Conservation (phyloP, 352 stramenopile genomes). For the Pythium dissotocum region DNA sequence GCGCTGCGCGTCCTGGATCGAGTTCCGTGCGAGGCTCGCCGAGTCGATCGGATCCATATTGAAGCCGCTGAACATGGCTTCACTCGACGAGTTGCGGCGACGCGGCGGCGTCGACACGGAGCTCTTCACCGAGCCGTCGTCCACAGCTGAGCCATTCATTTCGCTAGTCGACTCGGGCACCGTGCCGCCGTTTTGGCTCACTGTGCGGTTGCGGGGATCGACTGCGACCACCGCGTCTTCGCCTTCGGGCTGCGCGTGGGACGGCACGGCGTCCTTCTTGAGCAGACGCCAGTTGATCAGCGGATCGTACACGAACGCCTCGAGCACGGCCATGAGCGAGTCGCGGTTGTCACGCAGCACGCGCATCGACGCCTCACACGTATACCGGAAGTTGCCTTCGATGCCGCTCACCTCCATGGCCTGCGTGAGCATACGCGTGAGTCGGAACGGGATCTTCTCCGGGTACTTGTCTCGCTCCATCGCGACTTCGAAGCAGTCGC, state of each 20-base stretch:
- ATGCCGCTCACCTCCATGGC: constrained; percentile 99
- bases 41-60: constrained; percentile 64
- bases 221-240: constrained; percentile 44
- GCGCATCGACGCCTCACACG: constrained; percentile 97
- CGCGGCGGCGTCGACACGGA: constrained; percentile 54
- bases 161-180: constrained; percentile 21
- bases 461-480: constrained; percentile 99
- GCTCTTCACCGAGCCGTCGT: constrained; percentile 58
- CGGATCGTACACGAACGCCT: constrained; percentile 99
- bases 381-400: constrained; percentile 99
- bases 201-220: constrained; percentile 5
- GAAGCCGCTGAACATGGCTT: constrained; percentile 62
- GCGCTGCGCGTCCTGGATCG: constrained; percentile 56
- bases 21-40: constrained; percentile 56
- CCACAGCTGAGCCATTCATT: constrained; percentile 22
- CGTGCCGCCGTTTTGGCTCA: not conserved
- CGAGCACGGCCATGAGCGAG: constrained; percentile 99
- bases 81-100: constrained; percentile 59
- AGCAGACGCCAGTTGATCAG: constrained; percentile 99
- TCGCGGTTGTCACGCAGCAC: constrained; percentile 98
- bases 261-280: constrained; percentile 80
- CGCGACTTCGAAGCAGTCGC: constrained; percentile 98
- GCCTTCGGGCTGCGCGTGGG: constrained; percentile 70
- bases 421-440: constrained; percentile 98
- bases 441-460: constrained; percentile 99